Percentiles rank a stretch among this genome's conserved stretches.
These are phyloP conservation scores for Thuidium tamariscinum DNA, from an alignment of 225 moss, liverwort and hornwort genomes.

Conservation along the genomic window DNA sequence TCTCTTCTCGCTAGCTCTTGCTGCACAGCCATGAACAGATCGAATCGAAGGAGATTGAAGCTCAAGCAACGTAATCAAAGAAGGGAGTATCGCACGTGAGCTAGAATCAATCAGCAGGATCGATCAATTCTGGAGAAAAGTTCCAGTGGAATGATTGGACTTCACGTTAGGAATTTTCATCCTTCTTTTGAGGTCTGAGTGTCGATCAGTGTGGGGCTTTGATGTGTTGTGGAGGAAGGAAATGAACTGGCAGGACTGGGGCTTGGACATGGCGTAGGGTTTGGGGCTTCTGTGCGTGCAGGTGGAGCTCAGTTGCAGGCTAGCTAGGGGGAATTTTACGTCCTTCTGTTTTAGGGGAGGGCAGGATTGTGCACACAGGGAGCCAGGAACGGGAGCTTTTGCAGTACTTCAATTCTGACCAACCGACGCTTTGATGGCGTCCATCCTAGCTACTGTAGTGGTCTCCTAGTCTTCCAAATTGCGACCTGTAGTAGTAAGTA, in stretches of 20 bases:
- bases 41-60: neutral
- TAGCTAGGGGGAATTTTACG: no score
- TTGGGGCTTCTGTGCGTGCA: neutral
- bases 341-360: neutral
- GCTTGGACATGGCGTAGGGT: neutral
- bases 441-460: neutral
- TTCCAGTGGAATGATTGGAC: neutral
- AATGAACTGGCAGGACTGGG: neutral
- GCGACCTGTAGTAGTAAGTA: no score
- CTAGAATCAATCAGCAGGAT: neutral
- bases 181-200: neutral
- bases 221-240: neutral
- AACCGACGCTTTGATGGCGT: neutral
- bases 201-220: neutral
- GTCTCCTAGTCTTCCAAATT: neutral
- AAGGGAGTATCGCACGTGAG: neutral
- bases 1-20: neutral
- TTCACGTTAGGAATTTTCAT: neutral
- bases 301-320: neutral
- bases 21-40: neutral
- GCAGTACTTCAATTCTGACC: neutral
- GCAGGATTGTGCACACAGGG: neutral
- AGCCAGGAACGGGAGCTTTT: neutral
- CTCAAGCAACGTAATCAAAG: neutral
- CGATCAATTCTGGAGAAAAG: neutral